Evolutionary conservation across 1,139 yeast species (phyloP).

Genomic region (Groenewaldozyma sp.): DNA sequence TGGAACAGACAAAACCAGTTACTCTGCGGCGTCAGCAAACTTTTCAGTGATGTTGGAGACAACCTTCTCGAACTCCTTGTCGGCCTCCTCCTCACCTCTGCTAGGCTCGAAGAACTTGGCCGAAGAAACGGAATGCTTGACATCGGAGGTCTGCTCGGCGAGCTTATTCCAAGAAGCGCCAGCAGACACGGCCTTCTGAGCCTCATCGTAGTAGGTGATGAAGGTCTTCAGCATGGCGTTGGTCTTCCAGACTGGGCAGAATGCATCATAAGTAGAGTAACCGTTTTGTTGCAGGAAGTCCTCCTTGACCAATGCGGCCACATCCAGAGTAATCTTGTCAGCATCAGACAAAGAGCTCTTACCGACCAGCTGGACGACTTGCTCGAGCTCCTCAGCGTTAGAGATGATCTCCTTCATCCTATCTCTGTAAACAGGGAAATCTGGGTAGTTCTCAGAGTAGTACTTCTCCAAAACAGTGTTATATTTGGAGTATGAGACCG

Average conservation of each 20-base stretch:
- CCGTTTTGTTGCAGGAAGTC: slow-evolving; percentile 99
- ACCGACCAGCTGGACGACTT: slow-evolving; percentile 98
- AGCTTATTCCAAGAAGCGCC: slow-evolving; percentile 95
- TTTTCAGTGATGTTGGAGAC: slow-evolving; percentile 71
- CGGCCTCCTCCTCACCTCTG: slow-evolving; percentile 72
- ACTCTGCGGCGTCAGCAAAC: slow-evolving; percentile 93
- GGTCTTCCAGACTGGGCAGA: slow-evolving; percentile 99
- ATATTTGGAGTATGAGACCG: slow-evolving; percentile 93
- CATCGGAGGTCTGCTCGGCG: slow-evolving; percentile 78
- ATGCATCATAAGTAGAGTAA: slow-evolving; percentile 93
- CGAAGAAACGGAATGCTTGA: slow-evolving; percentile 87
- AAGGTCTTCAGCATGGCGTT: slow-evolving; percentile 96
- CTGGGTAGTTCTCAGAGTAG: slow-evolving; percentile 81
- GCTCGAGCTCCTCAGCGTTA: slow-evolving; percentile 96
- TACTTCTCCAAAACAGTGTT: slow-evolving; percentile 77
- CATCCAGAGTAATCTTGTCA: slow-evolving; percentile 94
- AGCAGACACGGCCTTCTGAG: slow-evolving; percentile 89
- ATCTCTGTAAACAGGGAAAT: slow-evolving; percentile 82
- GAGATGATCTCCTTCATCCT: slow-evolving; percentile 89
- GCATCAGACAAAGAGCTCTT: slow-evolving; percentile 94
- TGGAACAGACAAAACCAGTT: slow-evolving; percentile 20
- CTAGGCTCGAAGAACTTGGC: slow-evolving; percentile 95
- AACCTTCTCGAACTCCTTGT: slow-evolving; percentile 67
- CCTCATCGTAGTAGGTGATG: slow-evolving; percentile 86
- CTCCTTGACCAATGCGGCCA: slow-evolving; percentile 83